Percentiles rank a stretch among this genome's conserved stretches.
Conservation (phyloP, 2,329 filamentous ascomycete species). For the Aspergillus sp. region DNA sequence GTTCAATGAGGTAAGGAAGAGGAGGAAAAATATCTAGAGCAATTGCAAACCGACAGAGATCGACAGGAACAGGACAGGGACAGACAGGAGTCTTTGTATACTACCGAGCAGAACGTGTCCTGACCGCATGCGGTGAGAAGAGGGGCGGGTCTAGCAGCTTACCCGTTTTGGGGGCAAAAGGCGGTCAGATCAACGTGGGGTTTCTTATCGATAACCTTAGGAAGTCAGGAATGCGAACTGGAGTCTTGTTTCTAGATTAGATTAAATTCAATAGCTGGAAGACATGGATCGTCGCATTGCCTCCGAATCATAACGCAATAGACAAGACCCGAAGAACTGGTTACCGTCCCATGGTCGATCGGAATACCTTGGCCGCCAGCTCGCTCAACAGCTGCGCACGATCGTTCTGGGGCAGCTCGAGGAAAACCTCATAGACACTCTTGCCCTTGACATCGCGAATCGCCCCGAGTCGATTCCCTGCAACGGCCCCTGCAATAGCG, state of each 20-base stretch:
- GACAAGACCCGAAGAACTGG: not conserved
- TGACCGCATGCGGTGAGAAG: constrained; percentile 31
- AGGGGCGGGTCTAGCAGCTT: constrained; percentile 1
- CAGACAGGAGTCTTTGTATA: constrained; percentile 5
- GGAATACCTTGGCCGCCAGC: constrained; percentile 80
- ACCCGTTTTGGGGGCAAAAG: constrained; percentile 8
- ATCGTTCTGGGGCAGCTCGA: constrained; percentile 80
- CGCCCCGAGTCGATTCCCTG: constrained; percentile 86
- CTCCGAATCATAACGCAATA: too few relatives aligned
- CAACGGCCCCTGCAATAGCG: constrained; percentile 83
- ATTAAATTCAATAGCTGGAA: not conserved
- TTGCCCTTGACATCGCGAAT: constrained; percentile 88
- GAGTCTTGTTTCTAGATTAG: not conserved
- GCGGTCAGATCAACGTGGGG: constrained; percentile 6
- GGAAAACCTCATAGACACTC: constrained; percentile 88
- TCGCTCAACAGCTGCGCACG: constrained; percentile 78
- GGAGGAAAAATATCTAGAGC: not conserved
- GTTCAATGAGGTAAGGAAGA: not conserved
- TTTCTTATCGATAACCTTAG: constrained; percentile 29
- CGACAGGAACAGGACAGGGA: constrained; percentile 17
- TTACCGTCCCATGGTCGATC: constrained; percentile 33
- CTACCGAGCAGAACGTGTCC: constrained; percentile 11
- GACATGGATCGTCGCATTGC: too few relatives aligned
- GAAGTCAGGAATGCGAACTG: not conserved
- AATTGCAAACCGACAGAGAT: not conserved